Base-by-base conservation (phyloP, 257 asterid genomes). In the Euphrasia confusa region DNA sequence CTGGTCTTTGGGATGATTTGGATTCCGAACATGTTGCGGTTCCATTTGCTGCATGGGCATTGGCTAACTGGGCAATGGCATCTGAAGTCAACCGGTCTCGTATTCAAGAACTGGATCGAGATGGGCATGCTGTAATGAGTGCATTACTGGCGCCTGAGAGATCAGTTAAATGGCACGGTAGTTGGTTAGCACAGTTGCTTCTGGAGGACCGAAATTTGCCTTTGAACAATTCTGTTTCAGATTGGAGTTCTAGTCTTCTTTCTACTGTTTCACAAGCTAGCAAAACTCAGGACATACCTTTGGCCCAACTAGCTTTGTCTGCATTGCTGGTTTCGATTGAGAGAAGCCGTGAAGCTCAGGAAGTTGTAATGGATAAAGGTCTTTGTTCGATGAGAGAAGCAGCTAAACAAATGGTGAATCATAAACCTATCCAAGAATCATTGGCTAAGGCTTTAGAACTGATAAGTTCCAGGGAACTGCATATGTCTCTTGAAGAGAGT, bases 1-100 rank as follows among this genome's bases (percentile, higher is more conserved):
- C 99, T 69, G 99, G 99, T 47, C 96, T 93, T 62, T 93, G 99
- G 99, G 99, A 93, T 84, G 99, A 93, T 83, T 81, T 93, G 78
- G 85, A 93, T 68, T 93, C 84, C 59, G 92, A 89, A 70, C 96
- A 89, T 65, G 95, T 93, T 26, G 97, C 97, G 5, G 95, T 93
- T 61, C 99, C 97, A 10, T 93, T 93, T 75, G 99, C 99, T 76
- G 93, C 99, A 30, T 93, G 99, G 99, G 99, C 99, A 42, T 83
- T 93, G 67, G 97, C 96, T 33, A 93, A 85, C 70, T 93, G 99
- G 99, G 99, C 99, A 58, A 87, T 81, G 94, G 95, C 96, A 68
- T 93, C 99, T 44, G 95, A 85, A 78, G 75, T 69, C 59, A 93
- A 93, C 77, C 82, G 99, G 62, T 74, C 80, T 64, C 97, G 82